Conservation (phyloP, 192 early-diverging fungal genomes). For the Rhizoclosmatium sp. region DNA sequence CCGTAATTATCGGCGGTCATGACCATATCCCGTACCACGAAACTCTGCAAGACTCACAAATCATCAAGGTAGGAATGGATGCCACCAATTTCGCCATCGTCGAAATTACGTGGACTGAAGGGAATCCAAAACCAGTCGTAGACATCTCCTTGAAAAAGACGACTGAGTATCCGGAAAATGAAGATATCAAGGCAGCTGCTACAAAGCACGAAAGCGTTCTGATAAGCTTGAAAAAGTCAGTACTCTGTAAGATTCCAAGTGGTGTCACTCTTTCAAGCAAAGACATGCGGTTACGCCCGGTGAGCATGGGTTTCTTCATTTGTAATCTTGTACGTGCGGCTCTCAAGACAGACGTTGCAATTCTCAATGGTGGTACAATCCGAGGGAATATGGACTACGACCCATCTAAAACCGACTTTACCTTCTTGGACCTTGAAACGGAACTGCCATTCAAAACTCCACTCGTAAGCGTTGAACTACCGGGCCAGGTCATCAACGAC, state of each 20-base stretch:
- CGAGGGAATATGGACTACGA: conserved; percentile 22
- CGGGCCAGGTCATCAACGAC: not conserved
- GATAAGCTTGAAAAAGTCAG: not conserved
- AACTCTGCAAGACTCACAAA: not conserved
- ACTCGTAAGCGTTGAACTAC: not conserved
- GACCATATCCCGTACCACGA: conserved; percentile 22
- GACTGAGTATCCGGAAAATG: not conserved
- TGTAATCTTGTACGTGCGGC: not conserved
- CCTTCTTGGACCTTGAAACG: conserved; percentile 7
- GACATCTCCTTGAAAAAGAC: not conserved
- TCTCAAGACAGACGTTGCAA: not conserved
- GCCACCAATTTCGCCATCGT: conserved; percentile 4
- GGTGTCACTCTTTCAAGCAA: not conserved
- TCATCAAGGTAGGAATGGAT: conserved; percentile 23
- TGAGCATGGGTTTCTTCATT: not conserved
- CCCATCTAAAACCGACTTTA: not conserved
- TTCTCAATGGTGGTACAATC: conserved; percentile 17
- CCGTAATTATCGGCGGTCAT: conserved; percentile 33
- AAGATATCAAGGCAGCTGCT: not conserved
- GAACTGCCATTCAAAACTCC: conserved; percentile 13
- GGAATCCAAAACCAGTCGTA: not conserved
- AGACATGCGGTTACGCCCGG: not conserved
- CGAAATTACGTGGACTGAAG: conserved; percentile 2
- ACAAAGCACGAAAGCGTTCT: not conserved
- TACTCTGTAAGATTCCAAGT: conserved; percentile 11